These are phyloP conservation scores for Pluteus cervinus DNA, from an alignment of 768 basidiomycete species.

Conservation along the genomic window DNA sequence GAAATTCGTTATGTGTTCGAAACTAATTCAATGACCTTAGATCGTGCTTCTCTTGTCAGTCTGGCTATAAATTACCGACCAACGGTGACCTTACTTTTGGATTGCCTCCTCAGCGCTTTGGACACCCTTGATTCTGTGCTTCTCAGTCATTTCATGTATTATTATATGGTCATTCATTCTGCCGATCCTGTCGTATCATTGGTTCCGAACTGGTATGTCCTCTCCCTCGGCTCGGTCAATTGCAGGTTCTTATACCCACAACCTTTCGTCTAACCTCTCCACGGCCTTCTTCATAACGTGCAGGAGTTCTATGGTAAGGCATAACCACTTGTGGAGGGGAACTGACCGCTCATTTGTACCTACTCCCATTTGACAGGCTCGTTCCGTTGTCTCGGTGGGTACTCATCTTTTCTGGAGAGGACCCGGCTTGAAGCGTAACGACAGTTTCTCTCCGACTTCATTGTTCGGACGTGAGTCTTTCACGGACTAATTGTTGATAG, in stretches of 20 bases:
- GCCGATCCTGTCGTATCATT: constrained; percentile 37
- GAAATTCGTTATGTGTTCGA: not conserved
- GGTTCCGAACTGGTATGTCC: constrained; percentile 42
- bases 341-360: too few relatives aligned
- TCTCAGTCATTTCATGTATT: constrained; percentile 50
- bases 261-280: too few relatives aligned
- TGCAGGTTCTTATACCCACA: not conserved
- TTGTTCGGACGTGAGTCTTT: too few relatives aligned
- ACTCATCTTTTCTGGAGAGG: too few relatives aligned
- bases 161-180: constrained; percentile 53
- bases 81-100: constrained; percentile 1
- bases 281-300: too few relatives aligned
- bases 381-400: too few relatives aligned
- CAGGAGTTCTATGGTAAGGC: constrained; percentile 50
- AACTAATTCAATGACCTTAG: not conserved
- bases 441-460: too few relatives aligned
- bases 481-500: too few relatives aligned
- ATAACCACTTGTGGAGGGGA: too few relatives aligned
- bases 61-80: not conserved
- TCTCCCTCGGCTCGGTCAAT: not conserved
- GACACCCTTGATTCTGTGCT: constrained; percentile 53
- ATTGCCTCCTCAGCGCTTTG: constrained; percentile 29
- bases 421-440: too few relatives aligned
- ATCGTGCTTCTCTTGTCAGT: too few relatives aligned
- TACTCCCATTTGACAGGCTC: too few relatives aligned